Percentiles rank a stretch among this genome's conserved stretches.
Conservation (phyloP, 495 filamentous ascomycete species). For the Glonium stellatum region DNA sequence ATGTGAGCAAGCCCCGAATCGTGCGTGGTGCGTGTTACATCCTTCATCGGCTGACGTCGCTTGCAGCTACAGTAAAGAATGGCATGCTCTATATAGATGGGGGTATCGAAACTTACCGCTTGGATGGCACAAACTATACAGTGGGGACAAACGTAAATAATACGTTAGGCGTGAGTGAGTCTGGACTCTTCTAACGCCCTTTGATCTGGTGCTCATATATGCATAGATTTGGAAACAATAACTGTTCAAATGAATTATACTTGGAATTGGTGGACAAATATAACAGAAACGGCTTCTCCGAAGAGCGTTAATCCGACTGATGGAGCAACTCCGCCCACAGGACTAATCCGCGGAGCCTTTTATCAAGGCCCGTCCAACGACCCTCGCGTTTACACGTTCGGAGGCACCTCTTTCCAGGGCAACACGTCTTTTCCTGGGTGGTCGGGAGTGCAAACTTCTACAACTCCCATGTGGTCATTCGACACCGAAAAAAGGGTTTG, state of each 20-base stretch:
- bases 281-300: slow-evolving; percentile 23
- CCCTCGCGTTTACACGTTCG: slow-evolving; percentile 16
- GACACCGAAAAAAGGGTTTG: slow-evolving; percentile 36
- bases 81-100: slow-evolving; percentile 38
- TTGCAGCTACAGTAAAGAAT: slow-evolving; percentile 32
- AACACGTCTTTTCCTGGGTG: slow-evolving; percentile 16
- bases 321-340: slow-evolving; percentile 26
- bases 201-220: not conserved
- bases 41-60: not conserved
- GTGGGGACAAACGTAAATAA: not conserved
- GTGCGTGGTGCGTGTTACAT: not conserved
- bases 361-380: slow-evolving; percentile 32
- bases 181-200: not conserved
- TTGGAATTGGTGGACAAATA: slow-evolving; percentile 43
- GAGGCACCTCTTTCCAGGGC: slow-evolving; percentile 17
- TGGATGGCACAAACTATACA: not conserved
- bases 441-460: not conserved
- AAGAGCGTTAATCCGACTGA: slow-evolving; percentile 23
- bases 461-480: slow-evolving; percentile 23
- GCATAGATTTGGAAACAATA: slow-evolving; percentile 38
- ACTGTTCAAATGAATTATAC: slow-evolving; percentile 35
- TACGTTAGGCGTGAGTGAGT: not conserved
- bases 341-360: slow-evolving; percentile 37
- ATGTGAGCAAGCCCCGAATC: not conserved
- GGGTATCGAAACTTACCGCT: slow-evolving; percentile 26